Percentiles rank a stretch among this genome's conserved stretches.
Evolutionary conservation across 148 eudicot genomes (phyloP).

Genomic region (Silene uniflora): DNA sequence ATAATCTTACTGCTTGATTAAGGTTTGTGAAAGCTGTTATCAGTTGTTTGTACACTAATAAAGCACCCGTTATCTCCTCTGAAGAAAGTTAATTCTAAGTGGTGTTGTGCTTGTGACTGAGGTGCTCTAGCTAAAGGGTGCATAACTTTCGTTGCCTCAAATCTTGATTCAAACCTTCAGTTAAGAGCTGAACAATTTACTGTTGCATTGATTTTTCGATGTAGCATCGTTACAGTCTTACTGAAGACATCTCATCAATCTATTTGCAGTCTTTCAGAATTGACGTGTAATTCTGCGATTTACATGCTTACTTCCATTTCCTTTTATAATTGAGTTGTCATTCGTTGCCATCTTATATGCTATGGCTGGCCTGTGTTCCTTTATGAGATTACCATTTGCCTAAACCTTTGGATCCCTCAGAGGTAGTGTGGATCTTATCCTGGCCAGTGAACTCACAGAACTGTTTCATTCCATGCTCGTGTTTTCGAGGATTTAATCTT

Average conservation of each 20-base stretch:
- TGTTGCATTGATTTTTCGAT: background rate
- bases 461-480: background rate
- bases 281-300: background rate
- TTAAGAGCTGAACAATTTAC: background rate
- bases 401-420: background rate
- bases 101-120: no score
- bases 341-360: no score
- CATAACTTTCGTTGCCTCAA: background rate
- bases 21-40: background rate
- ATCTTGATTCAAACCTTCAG: background rate
- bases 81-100: no score
- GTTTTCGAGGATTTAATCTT: background rate
- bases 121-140: background rate
- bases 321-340: background rate
- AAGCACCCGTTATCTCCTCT: no score
- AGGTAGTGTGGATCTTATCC: background rate
- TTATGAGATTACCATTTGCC: background rate
- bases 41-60: background rate
- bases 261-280: background rate
- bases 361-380: slow-evolving; percentile 5
- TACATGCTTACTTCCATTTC: background rate
- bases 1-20: background rate
- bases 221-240: no score
- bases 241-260: no score
- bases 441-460: no score